Evolutionary conservation across 139 green algal species (phyloP).

Genomic region (Coccomyxa sp.): DNA sequence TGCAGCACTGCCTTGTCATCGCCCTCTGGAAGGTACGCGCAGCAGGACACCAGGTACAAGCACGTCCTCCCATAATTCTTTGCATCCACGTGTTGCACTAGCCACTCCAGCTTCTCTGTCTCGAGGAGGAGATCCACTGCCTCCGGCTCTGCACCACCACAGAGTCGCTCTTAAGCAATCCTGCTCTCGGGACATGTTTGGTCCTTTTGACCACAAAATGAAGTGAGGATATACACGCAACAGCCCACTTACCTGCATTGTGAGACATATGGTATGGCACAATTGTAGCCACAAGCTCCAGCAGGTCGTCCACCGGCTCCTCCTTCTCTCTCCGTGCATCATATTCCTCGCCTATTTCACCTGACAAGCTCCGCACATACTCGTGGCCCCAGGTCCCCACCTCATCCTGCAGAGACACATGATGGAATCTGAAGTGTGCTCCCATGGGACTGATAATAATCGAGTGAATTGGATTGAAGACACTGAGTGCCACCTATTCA

Average conservation of each 20-base stretch:
- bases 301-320: constrained; percentile 61
- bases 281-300: constrained; percentile 88
- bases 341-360: constrained; percentile 83
- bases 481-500: too few species aligned
- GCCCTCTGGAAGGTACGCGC: constrained; percentile 88
- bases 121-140: constrained; percentile 98
- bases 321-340: constrained; percentile 35
- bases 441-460: neutral
- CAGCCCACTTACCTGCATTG: constrained; percentile 61
- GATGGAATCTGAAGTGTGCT: neutral
- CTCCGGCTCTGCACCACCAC: constrained; percentile 78
- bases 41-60: constrained; percentile 89
- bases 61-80: constrained; percentile 86
- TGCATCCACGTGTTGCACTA: constrained; percentile 77
- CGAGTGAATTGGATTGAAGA: too few species aligned
- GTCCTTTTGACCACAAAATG: neutral
- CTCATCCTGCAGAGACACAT: constrained; percentile 35
- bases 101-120: constrained; percentile 78
- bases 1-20: constrained; percentile 82
- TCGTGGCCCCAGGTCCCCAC: constrained; percentile 92
- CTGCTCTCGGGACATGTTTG: neutral
- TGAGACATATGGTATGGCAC: constrained; percentile 97
- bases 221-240: neutral
- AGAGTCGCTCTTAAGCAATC: neutral
- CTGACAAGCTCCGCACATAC: constrained; percentile 90